Percentiles rank a stretch among this genome's conserved stretches.
These are phyloP conservation scores for Leishmania guyanensis DNA, from an alignment of 208 protist species.

Conservation along the genomic window DNA sequence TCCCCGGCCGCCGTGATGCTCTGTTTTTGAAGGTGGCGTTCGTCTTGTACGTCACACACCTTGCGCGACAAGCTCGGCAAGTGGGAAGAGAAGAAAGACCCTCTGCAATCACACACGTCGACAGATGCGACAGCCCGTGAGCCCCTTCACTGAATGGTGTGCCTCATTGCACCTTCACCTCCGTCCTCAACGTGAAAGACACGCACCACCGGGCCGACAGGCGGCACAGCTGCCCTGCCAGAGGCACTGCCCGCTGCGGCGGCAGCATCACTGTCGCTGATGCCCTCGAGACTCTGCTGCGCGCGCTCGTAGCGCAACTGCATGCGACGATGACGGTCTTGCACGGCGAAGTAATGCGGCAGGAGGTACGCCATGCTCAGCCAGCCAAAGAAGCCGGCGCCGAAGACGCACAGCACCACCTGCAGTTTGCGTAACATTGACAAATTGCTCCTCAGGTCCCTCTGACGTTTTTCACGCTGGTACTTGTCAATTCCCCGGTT, in stretches of 20 bases:
- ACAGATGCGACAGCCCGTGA: neutral
- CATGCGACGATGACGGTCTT: conserved; percentile 57
- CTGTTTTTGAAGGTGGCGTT: neutral
- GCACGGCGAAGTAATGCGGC: conserved; percentile 73
- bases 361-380: conserved; percentile 56
- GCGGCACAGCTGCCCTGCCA: neutral
- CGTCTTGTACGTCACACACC: neutral
- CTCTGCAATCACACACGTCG: neutral
- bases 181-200: conserved; percentile 22
- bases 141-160: conserved; percentile 14
- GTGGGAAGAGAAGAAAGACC: neutral
- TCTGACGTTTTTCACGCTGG: conserved; percentile 70
- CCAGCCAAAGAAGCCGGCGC: conserved; percentile 48
- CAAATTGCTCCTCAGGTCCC: conserved; percentile 58
- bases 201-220: conserved; percentile 21
- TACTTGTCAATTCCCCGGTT: conserved; percentile 57
- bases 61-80: neutral
- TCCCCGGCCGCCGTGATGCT: no score
- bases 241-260: neutral
- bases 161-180: conserved; percentile 2
- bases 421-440: conserved; percentile 52
- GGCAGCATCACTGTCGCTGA: neutral
- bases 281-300: conserved; percentile 31
- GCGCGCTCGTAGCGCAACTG: conserved; percentile 69
- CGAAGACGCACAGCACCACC: conserved; percentile 40